Conservation (phyloP, 2,329 filamentous ascomycete genomes). For the Diaporthe vaccinii region DNA sequence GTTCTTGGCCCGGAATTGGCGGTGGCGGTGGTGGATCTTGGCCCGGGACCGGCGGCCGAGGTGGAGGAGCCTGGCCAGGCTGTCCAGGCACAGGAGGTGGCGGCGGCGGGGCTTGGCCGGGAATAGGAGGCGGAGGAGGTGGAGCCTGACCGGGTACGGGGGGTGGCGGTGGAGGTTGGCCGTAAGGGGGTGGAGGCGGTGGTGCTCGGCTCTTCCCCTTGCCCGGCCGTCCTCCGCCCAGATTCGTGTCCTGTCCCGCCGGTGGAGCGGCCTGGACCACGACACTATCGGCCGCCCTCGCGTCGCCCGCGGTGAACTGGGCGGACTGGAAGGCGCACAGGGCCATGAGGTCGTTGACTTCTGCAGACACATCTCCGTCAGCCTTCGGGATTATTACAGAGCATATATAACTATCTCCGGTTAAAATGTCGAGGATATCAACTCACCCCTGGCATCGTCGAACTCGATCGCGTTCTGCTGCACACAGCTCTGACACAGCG, state of each 20-base stretch:
- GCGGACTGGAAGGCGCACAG: conserved; percentile 9
- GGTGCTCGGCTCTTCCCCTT: conserved; percentile 1
- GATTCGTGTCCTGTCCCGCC: not conserved
- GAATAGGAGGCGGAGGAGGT: not conserved
- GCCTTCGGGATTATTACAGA: too few species aligned
- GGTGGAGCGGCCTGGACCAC: not conserved
- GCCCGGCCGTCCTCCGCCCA: not conserved
- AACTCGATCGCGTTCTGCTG: not conserved
- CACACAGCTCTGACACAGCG: not conserved
- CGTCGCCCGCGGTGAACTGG: conserved; percentile 3
- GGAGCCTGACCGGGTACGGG: not conserved
- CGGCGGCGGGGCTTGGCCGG: not conserved
- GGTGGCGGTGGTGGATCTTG: not conserved
- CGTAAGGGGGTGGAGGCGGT: not conserved
- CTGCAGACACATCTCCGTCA: not conserved
- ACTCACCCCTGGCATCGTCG: not conserved
- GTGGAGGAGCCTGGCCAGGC: not conserved
- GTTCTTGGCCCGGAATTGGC: not conserved
- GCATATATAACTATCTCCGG: too few species aligned
- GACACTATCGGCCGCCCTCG: not conserved
- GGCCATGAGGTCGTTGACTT: conserved; percentile 11
- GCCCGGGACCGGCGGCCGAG: not conserved
- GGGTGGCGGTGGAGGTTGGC: not conserved
- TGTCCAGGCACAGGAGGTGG: not conserved
- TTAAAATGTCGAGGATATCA: not conserved